Conservation (phyloP, 257 asterid genomes). For the Agastache rugosa region DNA sequence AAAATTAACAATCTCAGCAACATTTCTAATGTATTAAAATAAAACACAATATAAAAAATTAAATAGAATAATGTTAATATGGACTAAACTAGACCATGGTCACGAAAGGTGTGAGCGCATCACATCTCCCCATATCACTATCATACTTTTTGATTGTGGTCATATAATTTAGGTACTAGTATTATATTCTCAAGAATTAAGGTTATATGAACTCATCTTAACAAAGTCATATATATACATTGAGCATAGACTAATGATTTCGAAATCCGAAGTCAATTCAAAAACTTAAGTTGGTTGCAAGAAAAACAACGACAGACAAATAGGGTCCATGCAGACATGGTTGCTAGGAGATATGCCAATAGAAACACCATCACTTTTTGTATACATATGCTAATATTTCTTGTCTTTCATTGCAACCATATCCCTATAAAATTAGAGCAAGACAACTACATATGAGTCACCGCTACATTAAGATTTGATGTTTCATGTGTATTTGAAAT, state of each 20-base stretch:
- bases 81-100: too few relatives aligned
- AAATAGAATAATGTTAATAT: too few relatives aligned
- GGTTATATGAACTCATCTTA: too few relatives aligned
- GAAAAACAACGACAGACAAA: constrained; percentile 40
- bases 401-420: constrained; percentile 29
- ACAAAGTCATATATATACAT: too few relatives aligned
- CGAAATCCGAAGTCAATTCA: not conserved
- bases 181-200: too few relatives aligned
- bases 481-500: constrained; percentile 20
- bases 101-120: too few relatives aligned
- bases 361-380: constrained; percentile 41
- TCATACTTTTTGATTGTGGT: too few relatives aligned
- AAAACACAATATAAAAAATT: too few relatives aligned
- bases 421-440: constrained; percentile 25
- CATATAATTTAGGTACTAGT: too few relatives aligned
- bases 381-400: constrained; percentile 30
- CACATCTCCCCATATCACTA: too few relatives aligned
- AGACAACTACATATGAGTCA: constrained; percentile 24
- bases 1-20: too few relatives aligned
- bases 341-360: constrained; percentile 40
- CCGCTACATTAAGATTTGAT: constrained; percentile 13
- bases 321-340: constrained; percentile 43
- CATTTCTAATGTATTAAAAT: too few relatives aligned
- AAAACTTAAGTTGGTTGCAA: constrained; percentile 22
- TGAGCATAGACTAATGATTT: not conserved